Base-by-base conservation (phyloP, 768 basidiomycete genomes). In the Lactarius vividus region DNA sequence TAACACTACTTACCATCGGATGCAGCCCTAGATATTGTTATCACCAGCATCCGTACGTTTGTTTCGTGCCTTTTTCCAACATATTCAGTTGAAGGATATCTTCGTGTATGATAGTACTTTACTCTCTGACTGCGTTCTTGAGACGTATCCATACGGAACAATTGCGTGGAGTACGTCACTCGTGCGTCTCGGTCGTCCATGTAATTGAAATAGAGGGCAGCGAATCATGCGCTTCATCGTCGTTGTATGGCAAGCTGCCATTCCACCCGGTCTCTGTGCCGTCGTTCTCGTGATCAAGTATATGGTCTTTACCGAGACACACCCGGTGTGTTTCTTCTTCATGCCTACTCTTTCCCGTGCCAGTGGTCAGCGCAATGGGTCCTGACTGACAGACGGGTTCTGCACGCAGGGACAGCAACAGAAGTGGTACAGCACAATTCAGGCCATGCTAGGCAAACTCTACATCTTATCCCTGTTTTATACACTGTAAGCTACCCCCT, bases 371-470 rank as follows among this genome's bases (percentile, higher is more conserved):
- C 20, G 0, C 23, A 49, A 49, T 23, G 23, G 5, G 10, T 49
- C 46, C 23, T 13, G 15, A 1, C 37, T 58, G 60, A 54, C 31
- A 13, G 23, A 58, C 6, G 23, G 54, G 10, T 26, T 8, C 37
- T 23, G n/a, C 31, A 16, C 44, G 18, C 52, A 66, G 65, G 57
- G 56, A 26, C 9, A 31, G n/a, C 15, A 4, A 29, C 40, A 54
- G 23, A 16, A 44, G 40, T 66, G 65, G 65, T 66, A 59, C 28
- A 4, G 57, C 13, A 10, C 52, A 35, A 59, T 66, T 9, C 65
- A 66, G 46, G 65, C 65, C 18, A 66, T 66, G 61, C 57, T 66
- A 29, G 65, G 61, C 57, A 66, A 66, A 61, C 40, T 66, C 2
- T 66, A 63, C 37, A 40, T 63, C 37, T 6, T 63, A 42, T 66